Evolutionary conservation across 2,329 filamentous ascomycete genomes (phyloP).

Genomic region (Pseudocercospora pini-densiflorae): DNA sequence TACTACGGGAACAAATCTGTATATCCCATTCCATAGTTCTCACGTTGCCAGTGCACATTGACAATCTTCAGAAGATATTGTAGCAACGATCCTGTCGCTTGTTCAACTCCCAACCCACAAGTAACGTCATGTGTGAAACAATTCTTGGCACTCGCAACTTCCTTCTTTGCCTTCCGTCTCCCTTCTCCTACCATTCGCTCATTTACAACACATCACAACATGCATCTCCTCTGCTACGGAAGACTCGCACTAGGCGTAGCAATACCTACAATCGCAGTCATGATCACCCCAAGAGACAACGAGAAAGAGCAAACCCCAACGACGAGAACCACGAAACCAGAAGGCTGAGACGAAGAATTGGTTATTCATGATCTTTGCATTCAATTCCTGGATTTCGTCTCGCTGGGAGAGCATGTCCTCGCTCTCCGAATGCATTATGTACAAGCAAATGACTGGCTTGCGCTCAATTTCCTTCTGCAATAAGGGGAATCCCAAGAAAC

Average conservation of each 20-base stretch:
- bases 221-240: conserved; percentile 27
- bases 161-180: neutral
- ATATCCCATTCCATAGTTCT: neutral
- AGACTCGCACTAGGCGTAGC: conserved; percentile 22
- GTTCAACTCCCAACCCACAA: neutral
- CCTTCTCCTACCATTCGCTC: neutral
- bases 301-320: neutral
- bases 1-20: neutral
- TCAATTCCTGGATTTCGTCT: neutral
- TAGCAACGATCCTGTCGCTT: too few species aligned
- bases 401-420: neutral
- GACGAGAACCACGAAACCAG: neutral
- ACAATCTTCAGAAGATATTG: neutral
- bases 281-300: conserved; percentile 22
- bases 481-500: neutral
- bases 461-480: neutral
- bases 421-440: conserved; percentile 4
- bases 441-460: conserved; percentile 7
- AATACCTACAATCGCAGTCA: conserved; percentile 24
- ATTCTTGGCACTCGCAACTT: neutral
- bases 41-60: neutral
- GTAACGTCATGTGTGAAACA: neutral
- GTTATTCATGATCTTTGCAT: neutral
- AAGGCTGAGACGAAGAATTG: neutral
- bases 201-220: conserved; percentile 2